phyloP scores from a whole-genome alignment of 345 rosid genomes.

The Corchorus capsularis region DNA sequence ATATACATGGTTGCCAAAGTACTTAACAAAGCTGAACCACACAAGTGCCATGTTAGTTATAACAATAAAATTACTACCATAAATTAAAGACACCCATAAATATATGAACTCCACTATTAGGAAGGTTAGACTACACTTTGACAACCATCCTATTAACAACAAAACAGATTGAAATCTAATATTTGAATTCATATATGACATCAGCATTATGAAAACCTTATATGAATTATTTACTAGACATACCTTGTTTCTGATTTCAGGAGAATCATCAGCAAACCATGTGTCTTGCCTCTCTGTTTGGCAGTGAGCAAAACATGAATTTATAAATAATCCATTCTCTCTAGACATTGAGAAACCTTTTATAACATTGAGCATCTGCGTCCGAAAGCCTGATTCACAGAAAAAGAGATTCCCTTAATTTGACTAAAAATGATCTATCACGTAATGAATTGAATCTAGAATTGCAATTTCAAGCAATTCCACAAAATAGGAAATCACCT shows the following conservation, averaged over 20 bases:
- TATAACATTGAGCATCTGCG: slow-evolving; percentile 70
- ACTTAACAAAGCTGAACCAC: not conserved
- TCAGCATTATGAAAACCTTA: not conserved
- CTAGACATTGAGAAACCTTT: slow-evolving; percentile 66
- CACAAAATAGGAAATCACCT: slow-evolving; percentile 42
- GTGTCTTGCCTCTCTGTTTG: slow-evolving; percentile 96
- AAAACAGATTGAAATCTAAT: not conserved
- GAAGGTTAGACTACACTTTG: not conserved
- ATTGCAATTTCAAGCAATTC: slow-evolving; percentile 8
- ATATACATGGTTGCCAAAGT: too few relatives aligned
- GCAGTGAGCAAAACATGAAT: slow-evolving; percentile 96
- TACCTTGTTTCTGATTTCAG: slow-evolving; percentile 75
- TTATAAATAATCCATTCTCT: slow-evolving; percentile 80
- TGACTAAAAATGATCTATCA: not conserved
- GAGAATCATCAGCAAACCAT: slow-evolving; percentile 90
- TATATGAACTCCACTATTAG: not conserved
- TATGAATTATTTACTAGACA: not conserved
- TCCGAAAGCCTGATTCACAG: slow-evolving; percentile 65
- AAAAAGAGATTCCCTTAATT: slow-evolving; percentile 9
- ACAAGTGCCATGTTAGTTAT: not conserved
- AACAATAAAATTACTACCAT: not conserved
- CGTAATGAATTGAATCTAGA: not conserved
- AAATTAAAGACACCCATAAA: not conserved
- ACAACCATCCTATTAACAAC: not conserved
- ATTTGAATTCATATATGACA: not conserved